Evolutionary conservation across 2,329 filamentous ascomycete genomes (phyloP).

Genomic region (Byssochlamys sp.): DNA sequence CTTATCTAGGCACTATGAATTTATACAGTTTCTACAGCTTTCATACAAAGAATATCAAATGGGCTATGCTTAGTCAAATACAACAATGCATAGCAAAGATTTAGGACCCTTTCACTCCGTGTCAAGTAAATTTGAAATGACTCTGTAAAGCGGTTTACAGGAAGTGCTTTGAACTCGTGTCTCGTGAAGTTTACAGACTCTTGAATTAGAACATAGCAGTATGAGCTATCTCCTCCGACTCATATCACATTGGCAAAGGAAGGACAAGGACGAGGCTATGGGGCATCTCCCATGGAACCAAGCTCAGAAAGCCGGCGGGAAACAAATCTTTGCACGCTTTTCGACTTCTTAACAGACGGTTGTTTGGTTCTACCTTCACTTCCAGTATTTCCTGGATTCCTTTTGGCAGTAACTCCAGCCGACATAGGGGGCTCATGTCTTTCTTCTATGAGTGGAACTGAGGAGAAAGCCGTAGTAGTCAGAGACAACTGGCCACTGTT

Average conservation of each 20-base stretch:
- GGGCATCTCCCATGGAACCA: neutral
- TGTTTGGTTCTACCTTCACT: constrained; percentile 4
- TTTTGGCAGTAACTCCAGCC: neutral
- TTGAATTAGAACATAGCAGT: no score
- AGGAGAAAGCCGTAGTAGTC: constrained; percentile 13
- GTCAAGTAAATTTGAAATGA: no score
- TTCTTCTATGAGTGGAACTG: neutral
- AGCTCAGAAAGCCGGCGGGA: constrained; percentile 8
- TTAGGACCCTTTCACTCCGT: no score
- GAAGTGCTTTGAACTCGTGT: no score
- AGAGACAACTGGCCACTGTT: constrained; percentile 17
- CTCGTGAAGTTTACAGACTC: no score
- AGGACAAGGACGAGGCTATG: neutral
- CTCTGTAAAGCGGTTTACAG: no score
- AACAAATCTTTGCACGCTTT: constrained; percentile 14
- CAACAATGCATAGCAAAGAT: no score
- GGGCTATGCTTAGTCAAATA: no score
- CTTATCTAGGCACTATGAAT: neutral
- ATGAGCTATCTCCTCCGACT: no score
- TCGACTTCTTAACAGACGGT: constrained; percentile 15
- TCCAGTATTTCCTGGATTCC: neutral
- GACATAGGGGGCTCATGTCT: neutral
- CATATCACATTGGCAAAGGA: no score
- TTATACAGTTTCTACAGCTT: neutral
- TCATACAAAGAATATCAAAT: no score